phyloP scores from a whole-genome alignment of 129 eudicot genomes.

The Tagetes patula region DNA sequence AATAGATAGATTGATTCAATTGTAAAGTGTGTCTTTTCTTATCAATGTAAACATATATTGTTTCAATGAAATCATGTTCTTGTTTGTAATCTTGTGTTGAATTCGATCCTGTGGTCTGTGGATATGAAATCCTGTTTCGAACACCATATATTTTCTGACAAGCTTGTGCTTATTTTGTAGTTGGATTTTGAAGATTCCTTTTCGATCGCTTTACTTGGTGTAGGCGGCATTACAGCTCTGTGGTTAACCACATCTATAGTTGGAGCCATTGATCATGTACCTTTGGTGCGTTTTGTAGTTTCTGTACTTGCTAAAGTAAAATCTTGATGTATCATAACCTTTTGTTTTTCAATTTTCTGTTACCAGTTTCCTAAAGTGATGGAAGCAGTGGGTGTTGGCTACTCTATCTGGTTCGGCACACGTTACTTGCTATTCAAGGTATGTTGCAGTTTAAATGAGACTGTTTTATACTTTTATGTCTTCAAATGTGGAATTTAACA shows the following conservation, averaged over 20 bases:
- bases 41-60: no score
- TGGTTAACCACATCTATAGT: slow-evolving; percentile 67
- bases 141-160: slow-evolving; percentile 4
- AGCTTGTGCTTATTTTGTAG: slow-evolving; percentile 33
- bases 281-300: slow-evolving; percentile 51
- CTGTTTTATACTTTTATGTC: not conserved
- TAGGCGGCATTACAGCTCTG: slow-evolving; percentile 47
- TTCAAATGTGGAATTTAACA: not conserved
- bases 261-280: slow-evolving; percentile 75
- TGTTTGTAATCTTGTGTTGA: no score
- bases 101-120: no score
- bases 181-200: slow-evolving; percentile 52
- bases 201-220: slow-evolving; percentile 56
- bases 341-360: not conserved
- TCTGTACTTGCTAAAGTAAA: slow-evolving; percentile 17
- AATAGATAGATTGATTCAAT: no score
- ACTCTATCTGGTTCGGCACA: slow-evolving; percentile 76
- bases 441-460: not conserved
- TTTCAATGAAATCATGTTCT: no score
- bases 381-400: slow-evolving; percentile 84
- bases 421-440: slow-evolving; percentile 88
- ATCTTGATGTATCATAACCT: not conserved
- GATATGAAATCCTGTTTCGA: no score
- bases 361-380: slow-evolving; percentile 72
- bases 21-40: no score